Evolutionary conservation across 179 eudicot genomes (phyloP).

Genomic region (Beta corolliflora): DNA sequence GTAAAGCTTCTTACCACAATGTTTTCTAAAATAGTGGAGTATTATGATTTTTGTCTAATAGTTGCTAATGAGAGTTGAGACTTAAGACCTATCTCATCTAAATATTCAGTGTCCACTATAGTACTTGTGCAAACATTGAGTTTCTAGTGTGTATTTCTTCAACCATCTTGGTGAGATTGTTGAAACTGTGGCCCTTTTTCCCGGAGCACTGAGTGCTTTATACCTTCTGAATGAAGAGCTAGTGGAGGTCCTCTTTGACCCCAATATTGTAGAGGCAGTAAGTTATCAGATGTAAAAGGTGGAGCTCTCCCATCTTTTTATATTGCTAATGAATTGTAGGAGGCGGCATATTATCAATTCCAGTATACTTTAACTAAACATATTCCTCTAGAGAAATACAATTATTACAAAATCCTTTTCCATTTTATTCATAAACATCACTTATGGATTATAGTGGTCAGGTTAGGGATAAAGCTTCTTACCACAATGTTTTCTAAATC

Average conservation of each 20-base stretch:
- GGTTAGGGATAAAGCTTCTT: too few species aligned
- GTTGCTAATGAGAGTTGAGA: neutral
- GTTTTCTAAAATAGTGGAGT: neutral
- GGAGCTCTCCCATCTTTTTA: neutral
- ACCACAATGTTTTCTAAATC: too few species aligned
- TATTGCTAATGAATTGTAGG: neutral
- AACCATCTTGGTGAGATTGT: neutral
- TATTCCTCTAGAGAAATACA: neutral
- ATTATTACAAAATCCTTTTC: constrained; percentile 13
- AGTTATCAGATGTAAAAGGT: neutral
- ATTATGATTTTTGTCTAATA: neutral
- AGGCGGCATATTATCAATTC: neutral
- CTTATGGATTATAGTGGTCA: too few species aligned
- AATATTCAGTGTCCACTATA: neutral
- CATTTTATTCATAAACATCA: too few species aligned
- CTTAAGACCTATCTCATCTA: neutral
- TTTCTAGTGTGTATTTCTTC: neutral
- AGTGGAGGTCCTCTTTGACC: neutral
- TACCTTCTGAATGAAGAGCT: neutral
- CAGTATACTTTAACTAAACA: neutral
- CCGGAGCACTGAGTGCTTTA: neutral
- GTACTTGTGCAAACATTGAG: neutral
- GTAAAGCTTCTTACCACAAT: neutral
- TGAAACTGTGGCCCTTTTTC: neutral
- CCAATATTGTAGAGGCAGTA: neutral